Evolutionary conservation across 2,329 filamentous ascomycete genomes (phyloP), one percentile per base, ranked within the genome.

Genomic region (Cladosporium sp.): DNA sequence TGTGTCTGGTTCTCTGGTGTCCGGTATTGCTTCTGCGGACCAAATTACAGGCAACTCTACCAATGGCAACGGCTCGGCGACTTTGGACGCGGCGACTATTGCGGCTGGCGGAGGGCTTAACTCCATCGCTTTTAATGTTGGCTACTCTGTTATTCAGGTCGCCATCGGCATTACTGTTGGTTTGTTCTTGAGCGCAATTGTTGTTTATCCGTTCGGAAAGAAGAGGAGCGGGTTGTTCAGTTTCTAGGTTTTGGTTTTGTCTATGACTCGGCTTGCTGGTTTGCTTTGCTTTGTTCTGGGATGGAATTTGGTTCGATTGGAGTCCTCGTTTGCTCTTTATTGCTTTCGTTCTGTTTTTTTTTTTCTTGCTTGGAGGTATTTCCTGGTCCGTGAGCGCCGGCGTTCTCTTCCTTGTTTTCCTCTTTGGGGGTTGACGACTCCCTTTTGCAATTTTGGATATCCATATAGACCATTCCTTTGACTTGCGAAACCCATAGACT

Each of bases 1-100:
- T 2, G 83, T 84, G 1, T 80, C 76, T 55, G 84, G 84, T 1
- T 80, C 77, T 14, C 69, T 87, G 17, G 78, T 87, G 1, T 76
- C 78, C 0, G 84, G 84, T 14, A 75, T 87, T 45, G 78, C 78
- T 9, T 80, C 78, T 3, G 83, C 84, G 0, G 78, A 85, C 62
- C 78, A 84, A 63, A 82, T 84, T 63, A 78, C 75, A 8, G 63
- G 66, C 17, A 70, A 68, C 38, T 62, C 76, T 60, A 75, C 75
- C 0, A 81, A 79, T 22, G 73, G 66, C 0, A 81, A 79, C 20
- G 73, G 66, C 5, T 74, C 77, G 2, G 76, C 75, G 19, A 80
- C 75, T 0, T 67, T 77, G 9, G 75, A 74, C 59, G 72, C 55
- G 17, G 68, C 68, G 9, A 66, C 66, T 2, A 66, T 74, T 5